Percentiles rank a stretch among this genome's conserved stretches.
phyloP scores from a whole-genome alignment of 345 rosid genomes.

The Sonneratia caseolaris region DNA sequence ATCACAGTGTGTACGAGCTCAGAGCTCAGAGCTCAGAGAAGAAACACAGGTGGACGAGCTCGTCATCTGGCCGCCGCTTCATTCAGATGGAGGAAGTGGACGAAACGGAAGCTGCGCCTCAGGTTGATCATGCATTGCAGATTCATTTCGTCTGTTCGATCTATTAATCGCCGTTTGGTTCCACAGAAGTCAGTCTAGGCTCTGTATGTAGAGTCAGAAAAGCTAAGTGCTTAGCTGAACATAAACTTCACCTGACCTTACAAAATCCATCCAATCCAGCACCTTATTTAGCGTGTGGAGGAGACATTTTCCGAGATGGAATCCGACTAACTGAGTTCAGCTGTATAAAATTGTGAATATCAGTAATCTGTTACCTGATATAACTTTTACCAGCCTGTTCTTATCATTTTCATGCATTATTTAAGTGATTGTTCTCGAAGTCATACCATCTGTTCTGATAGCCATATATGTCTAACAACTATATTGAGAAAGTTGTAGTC shows the following conservation, averaged over 20 bases:
- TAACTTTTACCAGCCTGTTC: not conserved
- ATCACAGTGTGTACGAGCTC: not conserved
- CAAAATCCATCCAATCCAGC: not conserved
- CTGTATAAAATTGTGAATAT: not conserved
- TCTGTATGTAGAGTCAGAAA: not conserved
- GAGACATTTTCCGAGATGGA: not conserved
- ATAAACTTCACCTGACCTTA: not conserved
- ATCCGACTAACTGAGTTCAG: not conserved
- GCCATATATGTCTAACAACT: not conserved
- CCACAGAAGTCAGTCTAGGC: not conserved
- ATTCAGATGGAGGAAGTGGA: conserved; percentile 47
- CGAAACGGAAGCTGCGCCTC: conserved; percentile 51
- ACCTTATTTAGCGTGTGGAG: not conserved
- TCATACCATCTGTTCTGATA: not conserved
- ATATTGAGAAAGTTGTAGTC: not conserved
- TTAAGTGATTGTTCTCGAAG: not conserved
- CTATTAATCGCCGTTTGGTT: not conserved
- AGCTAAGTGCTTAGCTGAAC: not conserved
- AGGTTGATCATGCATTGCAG: conserved; percentile 28
- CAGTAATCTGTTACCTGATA: not conserved
- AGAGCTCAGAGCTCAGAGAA: not conserved
- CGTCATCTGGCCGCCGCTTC: not conserved
- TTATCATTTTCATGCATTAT: not conserved
- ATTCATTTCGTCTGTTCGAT: not conserved
- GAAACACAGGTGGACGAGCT: not conserved